Evolutionary conservation across 176 grass and related monocot genomes (phyloP), one percentile per base, ranked within the genome.

Genomic region (Alopecurus myosuroides): DNA sequence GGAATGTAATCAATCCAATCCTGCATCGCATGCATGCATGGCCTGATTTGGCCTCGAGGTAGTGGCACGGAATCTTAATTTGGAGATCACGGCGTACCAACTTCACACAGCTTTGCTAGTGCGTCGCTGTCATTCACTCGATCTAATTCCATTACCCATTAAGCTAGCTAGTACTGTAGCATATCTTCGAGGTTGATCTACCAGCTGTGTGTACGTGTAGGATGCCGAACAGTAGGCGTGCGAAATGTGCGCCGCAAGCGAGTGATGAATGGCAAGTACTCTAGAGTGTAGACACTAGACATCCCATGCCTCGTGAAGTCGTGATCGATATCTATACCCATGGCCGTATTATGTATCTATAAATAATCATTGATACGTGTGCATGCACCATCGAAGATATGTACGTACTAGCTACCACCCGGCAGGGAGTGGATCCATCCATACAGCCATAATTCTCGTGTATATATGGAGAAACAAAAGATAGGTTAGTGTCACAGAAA

Each of bases 11-110:
- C 46, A 55, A 30, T 34, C 75, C 56, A 55, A 35, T 34, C 10
- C 20, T 68, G 20, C 26, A 56, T 56, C 19, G 4, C 31, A 17
- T 66, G n/a, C n/a, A n/a, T n/a, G 46, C 48, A 75, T 75, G 45
- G 31, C 36, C 65, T 22, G 51, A 22, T 53, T 53, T 53, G 18
- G n/a, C 52, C 37, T 51, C 12, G 36, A 72, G 52, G 6, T 57
- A 57, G 29, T 77, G 48, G 71, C 36, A 23, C 58, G 49, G 79
- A 82, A 87, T 87, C 11, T 77, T n/a, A n/a, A n/a, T n/a, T 33
- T 77, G 11, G 49, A 55, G 4, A 23, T 34, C 46, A 22, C 48
- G 30, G 11, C 46, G 60, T n/a, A 9, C 11, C 26, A 36, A 52
- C 48, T 31, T 30, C 3, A 8, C 46, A 42, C 28, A n/a, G 28